Percentiles rank a stretch among this genome's conserved stretches.
Conservation (phyloP, 2,329 filamentous ascomycete genomes). For the Aureobasidium sp. region DNA sequence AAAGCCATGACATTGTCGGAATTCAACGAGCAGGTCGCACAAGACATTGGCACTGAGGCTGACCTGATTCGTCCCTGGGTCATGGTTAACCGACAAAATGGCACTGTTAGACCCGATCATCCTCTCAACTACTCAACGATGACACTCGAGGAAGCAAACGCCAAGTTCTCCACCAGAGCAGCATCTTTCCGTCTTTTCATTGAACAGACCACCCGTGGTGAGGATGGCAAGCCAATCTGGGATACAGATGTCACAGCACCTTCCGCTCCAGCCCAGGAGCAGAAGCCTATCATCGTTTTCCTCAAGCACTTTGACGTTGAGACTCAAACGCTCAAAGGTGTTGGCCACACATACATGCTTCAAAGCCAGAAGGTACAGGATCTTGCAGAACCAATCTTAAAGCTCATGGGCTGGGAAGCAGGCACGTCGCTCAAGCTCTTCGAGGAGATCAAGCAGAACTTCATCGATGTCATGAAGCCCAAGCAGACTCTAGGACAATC, state of each 20-base stretch:
- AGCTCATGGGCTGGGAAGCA: constrained; percentile 79
- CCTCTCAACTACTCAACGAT: constrained; percentile 71
- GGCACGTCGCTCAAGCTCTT: constrained; percentile 67
- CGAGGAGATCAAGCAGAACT: constrained; percentile 96
- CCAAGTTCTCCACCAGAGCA: constrained; percentile 61
- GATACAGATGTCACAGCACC: constrained; percentile 50
- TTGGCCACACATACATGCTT: constrained; percentile 79
- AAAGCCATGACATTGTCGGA: constrained; percentile 70
- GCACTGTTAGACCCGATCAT: constrained; percentile 85
- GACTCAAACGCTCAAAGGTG: constrained; percentile 65
- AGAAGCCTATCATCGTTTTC: constrained; percentile 69
- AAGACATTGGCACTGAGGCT: constrained; percentile 60
- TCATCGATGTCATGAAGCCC: constrained; percentile 91
- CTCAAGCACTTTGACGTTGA: constrained; percentile 85
- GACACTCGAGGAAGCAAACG: constrained; percentile 58
- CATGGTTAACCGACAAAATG: constrained; percentile 98
- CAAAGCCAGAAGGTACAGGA: constrained; percentile 85
- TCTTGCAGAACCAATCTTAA: constrained; percentile 66
- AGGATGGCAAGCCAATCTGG: constrained; percentile 67
- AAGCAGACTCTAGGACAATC: constrained; percentile 85
- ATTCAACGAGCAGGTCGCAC: constrained; percentile 62
- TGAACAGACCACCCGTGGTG: constrained; percentile 64
- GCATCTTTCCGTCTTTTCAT: constrained; percentile 74
- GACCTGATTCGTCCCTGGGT: constrained; percentile 78
- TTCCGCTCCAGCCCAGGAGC: constrained; percentile 26